Evolutionary conservation across 148 eudicot species (phyloP).

Genomic region (Gaultheria prostrata): DNA sequence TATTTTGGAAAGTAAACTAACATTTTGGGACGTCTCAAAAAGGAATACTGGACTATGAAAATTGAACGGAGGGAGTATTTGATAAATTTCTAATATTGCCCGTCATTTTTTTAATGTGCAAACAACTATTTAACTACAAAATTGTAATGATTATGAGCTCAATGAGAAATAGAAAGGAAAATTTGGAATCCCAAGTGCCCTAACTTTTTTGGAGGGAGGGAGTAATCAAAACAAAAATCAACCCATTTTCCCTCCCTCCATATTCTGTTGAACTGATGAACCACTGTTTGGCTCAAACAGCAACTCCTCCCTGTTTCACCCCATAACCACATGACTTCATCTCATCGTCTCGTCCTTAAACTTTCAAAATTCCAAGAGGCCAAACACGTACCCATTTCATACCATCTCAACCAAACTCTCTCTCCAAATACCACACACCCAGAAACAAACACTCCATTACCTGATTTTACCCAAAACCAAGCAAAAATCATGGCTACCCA

Average conservation of each 20-base stretch:
- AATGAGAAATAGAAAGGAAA: too few relatives aligned
- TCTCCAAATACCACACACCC: background rate
- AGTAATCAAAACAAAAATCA: too few relatives aligned
- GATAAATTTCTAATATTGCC: too few relatives aligned
- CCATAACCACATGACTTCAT: constrained; percentile 14
- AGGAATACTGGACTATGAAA: too few relatives aligned
- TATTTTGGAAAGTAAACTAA: too few relatives aligned
- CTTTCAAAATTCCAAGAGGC: constrained; percentile 14
- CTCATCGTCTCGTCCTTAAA: constrained; percentile 7
- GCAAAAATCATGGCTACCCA: constrained; percentile 32
- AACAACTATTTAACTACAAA: too few relatives aligned
- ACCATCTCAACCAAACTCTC: constrained; percentile 18
- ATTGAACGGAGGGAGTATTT: too few relatives aligned
- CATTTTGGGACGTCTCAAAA: too few relatives aligned
- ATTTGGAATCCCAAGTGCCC: too few relatives aligned
- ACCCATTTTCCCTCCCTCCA: background rate
- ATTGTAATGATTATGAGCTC: too few relatives aligned
- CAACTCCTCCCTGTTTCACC: background rate
- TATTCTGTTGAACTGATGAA: background rate
- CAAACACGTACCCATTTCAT: constrained; percentile 8
- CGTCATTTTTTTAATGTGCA: too few relatives aligned
- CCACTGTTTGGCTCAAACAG: background rate
- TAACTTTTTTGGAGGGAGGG: too few relatives aligned
- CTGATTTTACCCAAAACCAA: constrained; percentile 14
- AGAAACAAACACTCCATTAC: background rate